Evolutionary conservation across 257 asterid species (phyloP).

Genomic region (Anisodus tanguticus): DNA sequence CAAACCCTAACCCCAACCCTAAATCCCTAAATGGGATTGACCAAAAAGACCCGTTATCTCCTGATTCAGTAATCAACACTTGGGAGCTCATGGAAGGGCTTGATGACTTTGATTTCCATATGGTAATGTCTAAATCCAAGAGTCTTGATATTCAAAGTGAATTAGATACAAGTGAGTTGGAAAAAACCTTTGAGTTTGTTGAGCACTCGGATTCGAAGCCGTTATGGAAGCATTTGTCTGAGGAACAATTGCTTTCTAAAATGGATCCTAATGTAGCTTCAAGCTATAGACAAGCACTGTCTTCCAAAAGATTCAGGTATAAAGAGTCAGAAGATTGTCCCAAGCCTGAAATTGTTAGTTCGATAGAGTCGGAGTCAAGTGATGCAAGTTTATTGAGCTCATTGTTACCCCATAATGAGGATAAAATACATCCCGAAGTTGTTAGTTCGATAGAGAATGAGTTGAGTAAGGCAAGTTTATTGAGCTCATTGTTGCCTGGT

Average conservation of each 20-base stretch:
- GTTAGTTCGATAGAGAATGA: neutral
- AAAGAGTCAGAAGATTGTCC: constrained; percentile 40
- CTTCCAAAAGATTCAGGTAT: constrained; percentile 48
- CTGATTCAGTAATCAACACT: constrained; percentile 90
- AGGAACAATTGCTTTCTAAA: constrained; percentile 50
- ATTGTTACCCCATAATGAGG: constrained; percentile 42
- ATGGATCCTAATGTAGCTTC: constrained; percentile 52
- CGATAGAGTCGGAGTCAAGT: constrained; percentile 12
- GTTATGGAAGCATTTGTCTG: constrained; percentile 59
- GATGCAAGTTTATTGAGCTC: constrained; percentile 8
- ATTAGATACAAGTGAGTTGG: constrained; percentile 35
- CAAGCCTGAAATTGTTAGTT: constrained; percentile 14
- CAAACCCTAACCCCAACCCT: constrained; percentile 35
- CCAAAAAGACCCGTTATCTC: constrained; percentile 66
- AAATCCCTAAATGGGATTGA: constrained; percentile 28
- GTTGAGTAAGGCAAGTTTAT: constrained; percentile 10
- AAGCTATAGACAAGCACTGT: constrained; percentile 47
- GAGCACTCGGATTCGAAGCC: constrained; percentile 51
- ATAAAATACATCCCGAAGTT: constrained; percentile 48
- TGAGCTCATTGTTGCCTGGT: constrained; percentile 3
- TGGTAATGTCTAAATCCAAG: constrained; percentile 42
- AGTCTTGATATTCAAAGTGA: constrained; percentile 19
- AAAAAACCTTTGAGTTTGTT: constrained; percentile 47
- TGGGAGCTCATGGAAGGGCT: constrained; percentile 99
- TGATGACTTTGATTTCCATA: constrained; percentile 66